Evolutionary conservation across 148 eudicot genomes (phyloP), one percentile per base, ranked within the genome.

Genomic region (Vaccinium darrowii): DNA sequence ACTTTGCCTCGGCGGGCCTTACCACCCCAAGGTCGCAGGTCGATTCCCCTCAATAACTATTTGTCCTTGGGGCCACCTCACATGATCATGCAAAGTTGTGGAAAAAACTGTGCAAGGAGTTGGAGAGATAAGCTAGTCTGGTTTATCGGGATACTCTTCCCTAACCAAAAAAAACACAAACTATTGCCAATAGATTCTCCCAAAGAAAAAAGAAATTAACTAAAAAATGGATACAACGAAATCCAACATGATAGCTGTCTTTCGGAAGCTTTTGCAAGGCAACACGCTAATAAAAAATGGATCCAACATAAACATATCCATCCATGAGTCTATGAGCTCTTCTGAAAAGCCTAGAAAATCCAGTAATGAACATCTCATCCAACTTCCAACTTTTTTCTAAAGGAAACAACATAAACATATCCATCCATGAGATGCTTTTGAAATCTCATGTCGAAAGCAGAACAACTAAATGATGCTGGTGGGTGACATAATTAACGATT

Each of bases 381-480:
- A 74, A 74, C 13, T 43, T 72, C 76, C 79, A 9, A 76, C 27
- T n/a, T 49, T 47, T 76, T 43, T 2, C 9, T 51, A 3, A 13
- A 79, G 65, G 7, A 8, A 79, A 27, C 13, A 15, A 25, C 23
- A 7, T 33, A 13, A 2, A 43, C 10, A 2, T 52, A 19, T 62
- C 54, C 33, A 60, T 18, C 23, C 21, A 18, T 57, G 10, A 18
- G 21, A 73, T 9, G 51, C 51, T 25, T 82, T 69, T 51, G 77
- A 51, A 51, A 53, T 51, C 84, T 27, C 78, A 71, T 16, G 16
- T 18, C 23, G 10, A 72, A 71, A 13, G 43, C 10, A 27, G 15
- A 21, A 25, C 84, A 49, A 65, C 30, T 12, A 30, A 7, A 83
- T 77, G 82, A 84, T 65, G 62, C 11, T 62, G 39, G 39, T 36